Evolutionary conservation across 192 early-diverging fungal species (phyloP).

Genomic region (Linnemannia zychae): DNA sequence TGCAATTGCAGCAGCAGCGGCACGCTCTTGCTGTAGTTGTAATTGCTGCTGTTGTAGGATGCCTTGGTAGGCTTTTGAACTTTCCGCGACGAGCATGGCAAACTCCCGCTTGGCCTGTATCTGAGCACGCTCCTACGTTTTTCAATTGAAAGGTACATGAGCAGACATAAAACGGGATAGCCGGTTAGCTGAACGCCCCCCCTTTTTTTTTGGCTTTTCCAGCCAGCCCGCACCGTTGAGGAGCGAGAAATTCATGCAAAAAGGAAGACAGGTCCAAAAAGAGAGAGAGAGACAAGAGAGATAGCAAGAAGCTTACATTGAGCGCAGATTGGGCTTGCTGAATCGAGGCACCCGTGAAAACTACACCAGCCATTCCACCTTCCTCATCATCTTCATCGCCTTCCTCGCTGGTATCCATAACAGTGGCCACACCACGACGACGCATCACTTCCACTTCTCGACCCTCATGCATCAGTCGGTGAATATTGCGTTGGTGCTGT

Average conservation of each 20-base stretch:
- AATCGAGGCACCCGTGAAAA: conserved; percentile 9
- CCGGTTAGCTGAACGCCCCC: not conserved
- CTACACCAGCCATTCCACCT: conserved; percentile 29
- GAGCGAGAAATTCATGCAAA: not conserved
- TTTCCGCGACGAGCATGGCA: conserved; percentile 22
- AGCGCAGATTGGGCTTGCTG: conserved; percentile 3
- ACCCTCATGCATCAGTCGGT: conserved; percentile 40
- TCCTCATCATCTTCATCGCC: conserved; percentile 23
- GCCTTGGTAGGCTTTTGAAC: conserved; percentile 19
- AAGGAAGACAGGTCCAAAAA: not conserved
- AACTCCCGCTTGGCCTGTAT: conserved; percentile 28
- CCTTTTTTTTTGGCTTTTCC: not conserved
- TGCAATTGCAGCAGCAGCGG: not conserved
- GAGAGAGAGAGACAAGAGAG: not conserved
- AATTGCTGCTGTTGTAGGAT: conserved; percentile 5
- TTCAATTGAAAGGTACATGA: not conserved
- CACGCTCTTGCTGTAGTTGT: not conserved
- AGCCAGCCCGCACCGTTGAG: not conserved
- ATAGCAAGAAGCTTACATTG: not conserved
- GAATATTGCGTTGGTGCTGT: conserved; percentile 38
- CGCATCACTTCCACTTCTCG: conserved; percentile 35
- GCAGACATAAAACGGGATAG: not conserved
- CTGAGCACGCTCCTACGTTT: conserved; percentile 18
- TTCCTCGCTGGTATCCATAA: conserved; percentile 41
- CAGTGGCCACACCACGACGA: conserved; percentile 17